A percentile compares a stretch with the other conserved stretches of the same genome.
phyloP scores from a whole-genome alignment of 2,329 filamentous ascomycete species.

The Sarocladium brachiariae region DNA sequence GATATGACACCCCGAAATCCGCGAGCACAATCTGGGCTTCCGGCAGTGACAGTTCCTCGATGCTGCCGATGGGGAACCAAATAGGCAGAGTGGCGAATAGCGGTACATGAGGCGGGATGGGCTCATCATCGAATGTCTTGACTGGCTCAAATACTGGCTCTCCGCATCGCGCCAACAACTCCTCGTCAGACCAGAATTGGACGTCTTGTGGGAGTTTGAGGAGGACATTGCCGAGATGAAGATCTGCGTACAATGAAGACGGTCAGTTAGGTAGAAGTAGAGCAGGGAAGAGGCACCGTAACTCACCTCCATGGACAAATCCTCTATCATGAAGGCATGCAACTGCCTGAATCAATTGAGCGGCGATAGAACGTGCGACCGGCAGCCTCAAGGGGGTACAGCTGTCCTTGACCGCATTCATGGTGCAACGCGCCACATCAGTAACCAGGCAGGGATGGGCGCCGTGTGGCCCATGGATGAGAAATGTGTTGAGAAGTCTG shows the following conservation, averaged over 20 bases:
- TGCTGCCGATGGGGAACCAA: constrained; percentile 22
- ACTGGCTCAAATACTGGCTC: constrained; percentile 16
- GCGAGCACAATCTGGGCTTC: constrained; percentile 16
- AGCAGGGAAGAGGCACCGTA: background rate
- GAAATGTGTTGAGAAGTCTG: constrained; percentile 18
- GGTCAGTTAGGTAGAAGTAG: background rate
- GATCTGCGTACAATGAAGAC: constrained; percentile 15
- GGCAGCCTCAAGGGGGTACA: constrained; percentile 18
- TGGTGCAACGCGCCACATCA: constrained; percentile 17
- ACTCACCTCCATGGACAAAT: constrained; percentile 25
- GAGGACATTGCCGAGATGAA: constrained; percentile 27
- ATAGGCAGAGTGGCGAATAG: constrained; percentile 21
- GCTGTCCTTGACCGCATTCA: constrained; percentile 14
- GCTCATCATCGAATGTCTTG: constrained; percentile 13
- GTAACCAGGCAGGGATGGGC: constrained; percentile 21
- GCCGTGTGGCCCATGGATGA: constrained; percentile 21
- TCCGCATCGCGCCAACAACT: constrained; percentile 19
- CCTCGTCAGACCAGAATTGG: constrained; percentile 14
- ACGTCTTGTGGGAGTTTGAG: constrained; percentile 17
- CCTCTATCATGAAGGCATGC: constrained; percentile 21
- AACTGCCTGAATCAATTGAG: constrained; percentile 23
- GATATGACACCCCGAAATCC: constrained; percentile 28
- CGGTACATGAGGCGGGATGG: constrained; percentile 19
- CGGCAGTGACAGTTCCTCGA: constrained; percentile 20
- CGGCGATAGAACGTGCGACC: constrained; percentile 20